Evolutionary conservation across 2,329 filamentous ascomycete species (phyloP).

Genomic region (Hypoxylon sp.): DNA sequence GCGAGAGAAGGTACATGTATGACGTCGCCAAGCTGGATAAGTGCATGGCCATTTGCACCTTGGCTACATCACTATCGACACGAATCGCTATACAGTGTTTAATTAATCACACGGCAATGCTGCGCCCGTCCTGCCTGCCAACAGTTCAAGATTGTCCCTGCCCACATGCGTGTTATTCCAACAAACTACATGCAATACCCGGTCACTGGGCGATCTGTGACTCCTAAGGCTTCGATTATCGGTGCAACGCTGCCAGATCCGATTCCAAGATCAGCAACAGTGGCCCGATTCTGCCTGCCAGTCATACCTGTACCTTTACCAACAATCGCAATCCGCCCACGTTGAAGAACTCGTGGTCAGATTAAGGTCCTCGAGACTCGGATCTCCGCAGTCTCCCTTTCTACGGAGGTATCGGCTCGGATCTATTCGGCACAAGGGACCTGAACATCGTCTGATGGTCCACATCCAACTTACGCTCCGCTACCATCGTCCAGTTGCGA

Average conservation of each 20-base stretch:
- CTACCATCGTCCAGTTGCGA: neutral
- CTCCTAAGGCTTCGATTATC: slow-evolving; percentile 1
- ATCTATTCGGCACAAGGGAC: slow-evolving; percentile 15
- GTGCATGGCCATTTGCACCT: neutral
- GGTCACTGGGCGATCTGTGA: slow-evolving; percentile 1
- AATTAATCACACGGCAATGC: neutral
- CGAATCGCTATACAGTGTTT: neutral
- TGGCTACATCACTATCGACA: neutral
- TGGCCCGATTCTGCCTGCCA: neutral
- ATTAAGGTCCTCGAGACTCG: slow-evolving; percentile 30
- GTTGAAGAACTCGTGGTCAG: slow-evolving; percentile 16
- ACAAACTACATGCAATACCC: neutral
- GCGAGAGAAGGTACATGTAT: slow-evolving; percentile 5
- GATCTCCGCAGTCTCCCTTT: slow-evolving; percentile 28
- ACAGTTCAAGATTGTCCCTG: neutral
- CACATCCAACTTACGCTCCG: neutral
- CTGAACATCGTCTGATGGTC: neutral
- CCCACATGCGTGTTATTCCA: neutral
- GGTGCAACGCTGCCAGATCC: slow-evolving; percentile 8
- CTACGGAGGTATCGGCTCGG: slow-evolving; percentile 42
- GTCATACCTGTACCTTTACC: neutral
- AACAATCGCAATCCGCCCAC: neutral
- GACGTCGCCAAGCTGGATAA: slow-evolving; percentile 14
- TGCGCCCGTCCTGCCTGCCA: neutral
- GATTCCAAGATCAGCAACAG: neutral